Evolutionary conservation across 805 yeast species (phyloP), one percentile per base, ranked within the genome.

Genomic region (Wickerhamiella shivajii): DNA sequence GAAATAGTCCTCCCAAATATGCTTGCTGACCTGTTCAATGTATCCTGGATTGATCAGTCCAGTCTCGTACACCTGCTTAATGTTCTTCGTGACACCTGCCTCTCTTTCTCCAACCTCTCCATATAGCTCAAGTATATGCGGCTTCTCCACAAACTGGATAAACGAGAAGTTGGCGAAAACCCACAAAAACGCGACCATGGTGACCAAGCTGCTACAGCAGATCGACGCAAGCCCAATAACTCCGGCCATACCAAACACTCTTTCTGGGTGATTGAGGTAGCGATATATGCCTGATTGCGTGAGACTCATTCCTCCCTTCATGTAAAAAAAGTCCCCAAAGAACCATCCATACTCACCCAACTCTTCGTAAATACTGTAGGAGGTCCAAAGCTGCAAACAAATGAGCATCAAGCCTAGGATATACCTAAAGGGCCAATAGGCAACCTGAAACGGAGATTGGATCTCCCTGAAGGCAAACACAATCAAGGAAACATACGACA

Each of bases 301-400:
- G 44, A 79, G 60, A 42, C 61, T 61, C 6, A 67, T 55, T 36
- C 60, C 61, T 16, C 60, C 60, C 14, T 77, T 71, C 38, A 77
- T 57, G 28, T 33, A 37, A 54, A 78, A 79, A 55, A 79, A 79
- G 52, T 79, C 93, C 37, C 93, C 92, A 52, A 75, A 79, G 47
- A 78, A 79, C 90, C 90, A 79, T n/a, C 92, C 90, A 53, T 74
- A 77, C 40, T 76, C 77, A 2, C 87, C 87, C 42, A 79, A 71
- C 31, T 78, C 71, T 27, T 69, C 69, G 42, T 72, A 64, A 23
- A 78, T 77, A 19, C 81, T 77, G 16, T 63, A 45, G 43, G 77
- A 71, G 22, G 81, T 75, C 77, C 81, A 72, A 12, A 66, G 50
- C 45, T 79, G 92, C 18, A 79, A 59, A 6, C 63, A 44, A 11